A percentile compares a stretch with the other conserved stretches of the same genome.
phyloP scores from a whole-genome alignment of 73 alveolate species.

The Paramecium pentaurelia region DNA sequence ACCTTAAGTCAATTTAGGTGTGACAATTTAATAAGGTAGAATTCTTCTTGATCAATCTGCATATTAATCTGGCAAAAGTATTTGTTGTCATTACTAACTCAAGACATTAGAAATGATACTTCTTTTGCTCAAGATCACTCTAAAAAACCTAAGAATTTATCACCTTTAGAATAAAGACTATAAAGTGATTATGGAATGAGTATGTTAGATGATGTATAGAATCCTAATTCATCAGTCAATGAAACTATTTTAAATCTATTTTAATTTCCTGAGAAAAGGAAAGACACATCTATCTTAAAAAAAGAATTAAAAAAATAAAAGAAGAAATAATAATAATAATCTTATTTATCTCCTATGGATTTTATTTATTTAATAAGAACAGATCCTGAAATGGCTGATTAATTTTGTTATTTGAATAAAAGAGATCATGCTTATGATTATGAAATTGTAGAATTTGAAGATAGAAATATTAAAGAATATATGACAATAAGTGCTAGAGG shows the following conservation, averaged over 20 bases:
- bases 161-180: neutral
- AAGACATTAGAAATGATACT: neutral
- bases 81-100: neutral
- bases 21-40: slow-evolving; percentile 15
- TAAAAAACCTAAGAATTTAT: neutral
- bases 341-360: slow-evolving; percentile 78
- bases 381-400: slow-evolving; percentile 79
- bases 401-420: slow-evolving; percentile 85
- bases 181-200: slow-evolving; percentile 13
- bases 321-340: neutral
- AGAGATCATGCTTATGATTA: slow-evolving; percentile 82
- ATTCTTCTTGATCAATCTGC: neutral
- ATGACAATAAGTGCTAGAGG: slow-evolving; percentile 87
- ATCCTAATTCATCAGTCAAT: slow-evolving; percentile 36
- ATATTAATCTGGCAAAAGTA: neutral
- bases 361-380: slow-evolving; percentile 73
- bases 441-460: slow-evolving; percentile 85
- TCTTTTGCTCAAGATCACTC: neutral
- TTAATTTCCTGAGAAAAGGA: neutral
- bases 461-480: slow-evolving; percentile 73
- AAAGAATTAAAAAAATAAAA: neutral
- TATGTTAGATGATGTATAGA: slow-evolving; percentile 25
- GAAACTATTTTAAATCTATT: neutral
- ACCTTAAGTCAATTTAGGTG: neutral
- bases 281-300: neutral